Conservation (phyloP, 257 asterid species). For the Plantago elongata region DNA sequence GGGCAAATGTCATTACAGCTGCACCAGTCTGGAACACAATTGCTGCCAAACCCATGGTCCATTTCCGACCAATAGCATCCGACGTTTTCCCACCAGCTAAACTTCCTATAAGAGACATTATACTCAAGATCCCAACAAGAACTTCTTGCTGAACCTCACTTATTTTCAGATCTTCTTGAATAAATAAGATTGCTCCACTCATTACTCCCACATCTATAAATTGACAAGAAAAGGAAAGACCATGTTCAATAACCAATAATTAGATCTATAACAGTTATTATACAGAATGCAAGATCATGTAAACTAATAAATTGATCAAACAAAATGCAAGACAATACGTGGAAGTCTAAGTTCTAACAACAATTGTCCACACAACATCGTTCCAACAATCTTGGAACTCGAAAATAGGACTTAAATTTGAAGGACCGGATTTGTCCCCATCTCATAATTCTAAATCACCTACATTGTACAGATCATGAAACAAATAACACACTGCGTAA, state of each 20-base stretch:
- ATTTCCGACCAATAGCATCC: conserved; percentile 79
- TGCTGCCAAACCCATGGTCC: conserved; percentile 95
- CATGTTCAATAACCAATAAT: background rate
- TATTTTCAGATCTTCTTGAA: conserved; percentile 67
- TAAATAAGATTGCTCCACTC: conserved; percentile 91
- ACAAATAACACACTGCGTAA: too few species aligned
- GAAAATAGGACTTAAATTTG: too few species aligned
- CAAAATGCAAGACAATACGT: too few species aligned
- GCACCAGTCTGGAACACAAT: conserved; percentile 76
- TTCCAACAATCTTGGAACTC: too few species aligned
- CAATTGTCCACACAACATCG: too few species aligned
- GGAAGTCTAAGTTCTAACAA: too few species aligned
- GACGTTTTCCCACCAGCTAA: conserved; percentile 82
- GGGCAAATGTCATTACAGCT: conserved; percentile 70
- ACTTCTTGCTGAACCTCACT: conserved; percentile 80
- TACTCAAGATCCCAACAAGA: conserved; percentile 71
- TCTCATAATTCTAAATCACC: too few species aligned
- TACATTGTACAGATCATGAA: too few species aligned
- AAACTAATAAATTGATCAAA: too few species aligned
- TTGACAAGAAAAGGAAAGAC: background rate
- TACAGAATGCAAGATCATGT: background rate
- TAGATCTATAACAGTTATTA: background rate
- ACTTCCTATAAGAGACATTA: conserved; percentile 79
- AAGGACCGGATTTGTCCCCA: too few species aligned
- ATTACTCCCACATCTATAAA: conserved; percentile 88